phyloP scores from a whole-genome alignment of 2,329 filamentous ascomycete species.

The Ciborinia camelliae region DNA sequence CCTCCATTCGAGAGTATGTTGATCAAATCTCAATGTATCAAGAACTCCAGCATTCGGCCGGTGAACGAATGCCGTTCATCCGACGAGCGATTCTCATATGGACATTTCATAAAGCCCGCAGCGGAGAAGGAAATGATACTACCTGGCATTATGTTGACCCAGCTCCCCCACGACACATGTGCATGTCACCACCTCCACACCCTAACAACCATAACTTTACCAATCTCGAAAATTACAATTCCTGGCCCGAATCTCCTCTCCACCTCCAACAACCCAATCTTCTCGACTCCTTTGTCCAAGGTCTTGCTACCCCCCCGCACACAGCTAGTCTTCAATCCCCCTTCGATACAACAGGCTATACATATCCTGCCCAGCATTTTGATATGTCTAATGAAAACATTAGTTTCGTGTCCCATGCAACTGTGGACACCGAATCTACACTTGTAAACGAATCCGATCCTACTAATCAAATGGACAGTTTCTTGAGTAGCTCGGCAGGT shows the following conservation, averaged over 20 bases:
- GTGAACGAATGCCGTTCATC: conserved; percentile 47
- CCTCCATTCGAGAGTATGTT: conserved; percentile 53
- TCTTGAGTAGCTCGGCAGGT: background rate
- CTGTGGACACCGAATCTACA: conserved; percentile 31
- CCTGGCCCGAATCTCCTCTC: conserved; percentile 43
- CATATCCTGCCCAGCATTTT: conserved; percentile 22
- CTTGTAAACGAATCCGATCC: conserved; percentile 5
- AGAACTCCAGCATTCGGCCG: conserved; percentile 57
- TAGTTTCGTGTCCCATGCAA: conserved; percentile 40
- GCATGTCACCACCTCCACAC: conserved; percentile 35
- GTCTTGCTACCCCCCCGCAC: conserved; percentile 55
- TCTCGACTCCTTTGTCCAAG: conserved; percentile 51
- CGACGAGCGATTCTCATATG: conserved; percentile 60
- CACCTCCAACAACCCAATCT: conserved; percentile 38
- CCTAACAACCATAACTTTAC: conserved; percentile 45
- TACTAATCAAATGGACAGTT: conserved; percentile 3
- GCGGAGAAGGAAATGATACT: conserved; percentile 52
- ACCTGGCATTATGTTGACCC: conserved; percentile 56
- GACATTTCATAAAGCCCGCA: conserved; percentile 55
- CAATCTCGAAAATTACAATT: conserved; percentile 52
- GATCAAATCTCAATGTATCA: conserved; percentile 64
- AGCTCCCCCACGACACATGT: conserved; percentile 25
- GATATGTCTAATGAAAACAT: conserved; percentile 34
- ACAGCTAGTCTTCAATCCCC: conserved; percentile 47
- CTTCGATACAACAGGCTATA: conserved; percentile 25